These are phyloP conservation scores for Neoboletus brunneissimus DNA, from an alignment of 768 basidiomycete species.

Conservation along the genomic window DNA sequence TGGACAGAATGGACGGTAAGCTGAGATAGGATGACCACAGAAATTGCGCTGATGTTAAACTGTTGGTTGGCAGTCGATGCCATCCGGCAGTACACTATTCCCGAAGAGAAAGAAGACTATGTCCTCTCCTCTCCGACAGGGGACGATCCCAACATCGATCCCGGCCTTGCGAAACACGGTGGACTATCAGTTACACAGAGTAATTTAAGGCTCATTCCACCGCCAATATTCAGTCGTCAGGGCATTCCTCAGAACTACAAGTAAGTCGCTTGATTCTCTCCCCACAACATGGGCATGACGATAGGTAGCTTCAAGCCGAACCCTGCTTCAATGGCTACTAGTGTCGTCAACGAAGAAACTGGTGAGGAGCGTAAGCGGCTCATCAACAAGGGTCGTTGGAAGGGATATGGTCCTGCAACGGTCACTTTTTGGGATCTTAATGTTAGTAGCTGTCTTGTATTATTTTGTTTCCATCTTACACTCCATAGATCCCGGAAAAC, in stretches of 20 bases:
- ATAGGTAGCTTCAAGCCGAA: constrained; percentile 70
- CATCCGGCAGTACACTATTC: constrained; percentile 67
- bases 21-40: neutral
- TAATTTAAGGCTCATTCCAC: constrained; percentile 77
- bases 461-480: neutral
- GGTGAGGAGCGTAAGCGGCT: constrained; percentile 79
- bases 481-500: constrained; percentile 57
- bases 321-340: constrained; percentile 66
- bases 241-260: constrained; percentile 77
- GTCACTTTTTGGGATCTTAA: constrained; percentile 61
- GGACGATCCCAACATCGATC: constrained; percentile 51
- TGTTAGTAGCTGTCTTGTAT: constrained; percentile 25
- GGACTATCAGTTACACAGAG: constrained; percentile 36
- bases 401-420: constrained; percentile 71
- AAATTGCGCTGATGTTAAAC: neutral
- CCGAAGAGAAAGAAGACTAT: constrained; percentile 67
- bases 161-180: constrained; percentile 32
- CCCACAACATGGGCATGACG: neutral
- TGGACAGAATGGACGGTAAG: constrained; percentile 83
- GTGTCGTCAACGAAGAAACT: constrained; percentile 65
- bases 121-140: constrained; percentile 30
- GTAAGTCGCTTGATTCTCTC: constrained; percentile 38
- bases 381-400: constrained; percentile 88
- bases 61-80: constrained; percentile 54
- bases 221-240: constrained; percentile 86